phyloP scores from a whole-genome alignment of 2,329 filamentous ascomycete genomes.

The Fusarium acutatum region DNA sequence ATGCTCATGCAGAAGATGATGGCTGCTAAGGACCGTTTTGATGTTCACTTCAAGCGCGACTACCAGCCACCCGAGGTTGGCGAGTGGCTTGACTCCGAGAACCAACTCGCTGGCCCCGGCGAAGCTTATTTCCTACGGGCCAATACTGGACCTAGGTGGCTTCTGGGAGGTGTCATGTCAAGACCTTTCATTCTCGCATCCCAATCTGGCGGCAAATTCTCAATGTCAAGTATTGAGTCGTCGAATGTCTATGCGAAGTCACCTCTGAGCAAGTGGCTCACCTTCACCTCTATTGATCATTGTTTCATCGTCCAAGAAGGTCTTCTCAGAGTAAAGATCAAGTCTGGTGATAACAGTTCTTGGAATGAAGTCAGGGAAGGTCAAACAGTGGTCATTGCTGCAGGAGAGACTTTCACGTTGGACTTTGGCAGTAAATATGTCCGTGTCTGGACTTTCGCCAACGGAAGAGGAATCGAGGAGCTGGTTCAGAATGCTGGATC shows the following conservation, averaged over 20 bases:
- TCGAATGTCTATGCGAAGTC: slow-evolving; percentile 46
- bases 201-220: slow-evolving; percentile 57
- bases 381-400: slow-evolving; percentile 58
- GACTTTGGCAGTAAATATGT: slow-evolving; percentile 56
- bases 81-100: slow-evolving; percentile 54
- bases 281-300: slow-evolving; percentile 60
- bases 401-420: slow-evolving; percentile 55
- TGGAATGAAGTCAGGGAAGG: slow-evolving; percentile 46
- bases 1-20: slow-evolving; percentile 64
- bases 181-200: slow-evolving; percentile 58
- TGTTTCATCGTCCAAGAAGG: slow-evolving; percentile 61
- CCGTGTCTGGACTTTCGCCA: slow-evolving; percentile 57
- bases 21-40: slow-evolving; percentile 60
- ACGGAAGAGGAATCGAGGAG: slow-evolving; percentile 59
- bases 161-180: slow-evolving; percentile 55
- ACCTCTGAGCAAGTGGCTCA: slow-evolving; percentile 36
- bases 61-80: slow-evolving; percentile 55
- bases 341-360: rapidly evolving
- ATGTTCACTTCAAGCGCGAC: slow-evolving; percentile 62
- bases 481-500: slow-evolving; percentile 51
- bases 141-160: slow-evolving; percentile 58
- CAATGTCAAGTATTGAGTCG: slow-evolving; percentile 62
- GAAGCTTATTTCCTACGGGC: slow-evolving; percentile 61
- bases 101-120: slow-evolving; percentile 45
- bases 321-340: slow-evolving; percentile 51